Evolutionary conservation across 2,329 filamentous ascomycete species (phyloP).

Genomic region (Trichothecium roseum): DNA sequence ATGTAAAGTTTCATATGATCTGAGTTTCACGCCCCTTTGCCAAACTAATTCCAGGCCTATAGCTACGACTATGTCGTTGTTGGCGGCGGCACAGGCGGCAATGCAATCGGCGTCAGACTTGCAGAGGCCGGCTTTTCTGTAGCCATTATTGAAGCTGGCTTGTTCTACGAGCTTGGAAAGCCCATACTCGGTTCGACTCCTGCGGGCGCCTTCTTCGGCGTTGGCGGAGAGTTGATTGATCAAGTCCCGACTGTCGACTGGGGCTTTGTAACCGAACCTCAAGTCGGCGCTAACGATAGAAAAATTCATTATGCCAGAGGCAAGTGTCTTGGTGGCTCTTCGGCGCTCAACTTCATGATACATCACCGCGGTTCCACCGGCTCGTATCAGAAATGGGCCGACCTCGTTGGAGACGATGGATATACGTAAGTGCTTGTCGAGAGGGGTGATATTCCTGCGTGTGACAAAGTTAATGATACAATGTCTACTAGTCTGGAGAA

Average conservation of each 20-base stretch:
- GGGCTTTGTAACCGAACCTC: slow-evolving; percentile 19
- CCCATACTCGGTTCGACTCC: slow-evolving; percentile 14
- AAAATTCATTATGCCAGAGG: slow-evolving; percentile 25
- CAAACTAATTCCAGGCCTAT: too few relatives aligned
- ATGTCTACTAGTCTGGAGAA: slow-evolving; percentile 7
- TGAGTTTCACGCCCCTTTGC: too few relatives aligned
- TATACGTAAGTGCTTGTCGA: slow-evolving; percentile 9
- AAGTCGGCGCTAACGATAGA: slow-evolving; percentile 10
- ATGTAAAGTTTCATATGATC: too few relatives aligned
- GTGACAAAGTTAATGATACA: too few relatives aligned
- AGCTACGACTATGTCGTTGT: slow-evolving; percentile 20
- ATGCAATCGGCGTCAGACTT: slow-evolving; percentile 21
- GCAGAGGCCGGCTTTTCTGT: slow-evolving; percentile 19
- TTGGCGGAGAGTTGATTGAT: slow-evolving; percentile 11
- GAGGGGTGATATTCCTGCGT: not conserved
- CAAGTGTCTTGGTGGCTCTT: slow-evolving; percentile 26
- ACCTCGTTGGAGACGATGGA: slow-evolving; percentile 16
- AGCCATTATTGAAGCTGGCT: slow-evolving; percentile 27
- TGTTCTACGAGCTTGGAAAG: slow-evolving; percentile 20
- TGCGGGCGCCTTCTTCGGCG: slow-evolving; percentile 11
- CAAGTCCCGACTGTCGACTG: slow-evolving; percentile 12
- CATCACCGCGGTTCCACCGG: slow-evolving; percentile 20
- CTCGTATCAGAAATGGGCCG: slow-evolving; percentile 17
- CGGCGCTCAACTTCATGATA: slow-evolving; percentile 24
- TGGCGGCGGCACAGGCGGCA: slow-evolving; percentile 27